Evolutionary conservation across 768 basidiomycete species (phyloP).

Genomic region (Suillus clintonianus): DNA sequence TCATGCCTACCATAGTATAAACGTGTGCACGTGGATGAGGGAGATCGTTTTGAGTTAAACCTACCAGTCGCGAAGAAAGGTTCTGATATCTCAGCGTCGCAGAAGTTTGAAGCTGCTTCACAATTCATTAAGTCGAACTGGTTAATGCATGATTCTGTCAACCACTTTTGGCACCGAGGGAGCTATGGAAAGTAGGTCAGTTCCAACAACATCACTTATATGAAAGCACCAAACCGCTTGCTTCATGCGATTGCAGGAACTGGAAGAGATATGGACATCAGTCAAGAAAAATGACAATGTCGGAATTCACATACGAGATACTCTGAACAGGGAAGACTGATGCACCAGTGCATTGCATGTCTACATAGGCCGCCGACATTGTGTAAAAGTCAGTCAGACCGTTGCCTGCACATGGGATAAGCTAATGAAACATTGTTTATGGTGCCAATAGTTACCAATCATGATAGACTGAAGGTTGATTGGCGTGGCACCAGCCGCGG

Average conservation of each 20-base stretch:
- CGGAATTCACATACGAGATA: slow-evolving; percentile 38
- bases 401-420: slow-evolving; percentile 36
- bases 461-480: slow-evolving; percentile 51
- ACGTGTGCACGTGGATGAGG: neutral
- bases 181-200: slow-evolving; percentile 42
- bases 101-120: slow-evolving; percentile 66
- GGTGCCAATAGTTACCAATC: slow-evolving; percentile 38
- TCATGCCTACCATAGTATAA: slow-evolving; percentile 35
- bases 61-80: slow-evolving; percentile 36
- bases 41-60: neutral
- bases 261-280: slow-evolving; percentile 11
- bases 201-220: neutral
- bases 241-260: slow-evolving; percentile 47
- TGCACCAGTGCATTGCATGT: slow-evolving; percentile 57
- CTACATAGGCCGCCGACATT: slow-evolving; percentile 45
- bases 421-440: neutral
- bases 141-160: slow-evolving; percentile 62
- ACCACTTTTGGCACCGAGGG: slow-evolving; percentile 65
- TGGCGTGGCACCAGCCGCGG: slow-evolving; percentile 47
- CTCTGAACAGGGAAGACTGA: slow-evolving; percentile 48
- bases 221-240: slow-evolving; percentile 30
- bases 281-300: slow-evolving; percentile 6
- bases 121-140: slow-evolving; percentile 70
- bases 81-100: slow-evolving; percentile 44
- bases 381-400: slow-evolving; percentile 43